phyloP scores from a whole-genome alignment of 2,329 filamentous ascomycete species.

The Thelonectria rubi region DNA sequence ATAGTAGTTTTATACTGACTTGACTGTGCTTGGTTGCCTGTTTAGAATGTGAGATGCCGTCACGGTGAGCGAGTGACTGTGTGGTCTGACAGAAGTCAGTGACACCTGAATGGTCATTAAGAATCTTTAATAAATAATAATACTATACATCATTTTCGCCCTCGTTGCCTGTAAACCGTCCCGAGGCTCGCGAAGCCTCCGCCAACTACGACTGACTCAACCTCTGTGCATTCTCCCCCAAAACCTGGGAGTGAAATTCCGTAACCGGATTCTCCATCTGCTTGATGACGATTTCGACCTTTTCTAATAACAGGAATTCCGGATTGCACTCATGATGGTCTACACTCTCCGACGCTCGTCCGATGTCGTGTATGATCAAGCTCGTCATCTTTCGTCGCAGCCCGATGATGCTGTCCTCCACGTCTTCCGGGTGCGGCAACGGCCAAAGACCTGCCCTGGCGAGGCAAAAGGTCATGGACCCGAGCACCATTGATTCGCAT shows the following conservation, averaged over 20 bases:
- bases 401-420: conserved; percentile 38
- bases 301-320: conserved; percentile 24
- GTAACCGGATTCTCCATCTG: conserved; percentile 28
- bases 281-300: conserved; percentile 34
- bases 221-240: conserved; percentile 20
- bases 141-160: too few species aligned
- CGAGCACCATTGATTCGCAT: conserved; percentile 50
- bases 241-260: conserved; percentile 15
- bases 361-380: conserved; percentile 43
- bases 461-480: conserved; percentile 48
- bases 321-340: conserved; percentile 40
- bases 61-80: too few species aligned
- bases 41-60: too few species aligned
- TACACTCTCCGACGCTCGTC: conserved; percentile 17
- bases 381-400: conserved; percentile 39
- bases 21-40: too few species aligned
- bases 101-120: too few species aligned
- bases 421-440: conserved; percentile 37
- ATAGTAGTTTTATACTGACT: too few species aligned
- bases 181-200: too few species aligned
- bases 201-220: conserved; percentile 2
- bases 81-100: too few species aligned
- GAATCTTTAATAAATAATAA: too few species aligned
- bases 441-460: conserved; percentile 47
- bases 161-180: too few species aligned